Evolutionary conservation across 116 monocot genomes (phyloP).

Genomic region (Iris pallida): DNA sequence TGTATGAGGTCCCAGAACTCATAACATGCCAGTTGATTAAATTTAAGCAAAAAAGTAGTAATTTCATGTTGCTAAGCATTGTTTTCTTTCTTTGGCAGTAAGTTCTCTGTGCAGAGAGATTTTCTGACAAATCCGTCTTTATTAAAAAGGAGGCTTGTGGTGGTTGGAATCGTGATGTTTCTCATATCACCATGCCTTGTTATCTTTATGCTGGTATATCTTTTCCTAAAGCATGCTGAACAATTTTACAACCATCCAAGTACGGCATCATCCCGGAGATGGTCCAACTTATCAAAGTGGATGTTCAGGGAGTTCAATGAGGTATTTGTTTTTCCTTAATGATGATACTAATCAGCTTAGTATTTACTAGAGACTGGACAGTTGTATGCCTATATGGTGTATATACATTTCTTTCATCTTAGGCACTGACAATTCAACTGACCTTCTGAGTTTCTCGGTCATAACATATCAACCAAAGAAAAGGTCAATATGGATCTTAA

Average conservation of each 20-base stretch:
- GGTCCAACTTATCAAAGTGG: constrained; percentile 98
- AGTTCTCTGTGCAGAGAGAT: constrained; percentile 78
- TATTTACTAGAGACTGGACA: too few species aligned
- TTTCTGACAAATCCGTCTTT: constrained; percentile 71
- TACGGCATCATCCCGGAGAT: constrained; percentile 84
- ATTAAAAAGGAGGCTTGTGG: constrained; percentile 58
- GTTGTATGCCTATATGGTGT: too few species aligned
- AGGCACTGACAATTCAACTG: too few species aligned
- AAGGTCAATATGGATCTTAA: too few species aligned
- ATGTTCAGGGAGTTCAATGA: constrained; percentile 96
- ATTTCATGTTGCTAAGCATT: neutral
- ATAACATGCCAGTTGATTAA: too few species aligned
- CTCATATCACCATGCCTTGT: constrained; percentile 84
- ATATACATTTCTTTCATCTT: too few species aligned
- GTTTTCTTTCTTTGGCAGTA: constrained; percentile 43
- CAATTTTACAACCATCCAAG: constrained; percentile 96
- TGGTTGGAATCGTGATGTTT: constrained; percentile 72
- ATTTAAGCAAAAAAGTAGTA: too few species aligned
- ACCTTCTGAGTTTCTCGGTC: too few species aligned
- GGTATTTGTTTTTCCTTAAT: constrained; percentile 33
- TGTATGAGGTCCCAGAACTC: too few species aligned
- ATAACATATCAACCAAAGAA: too few species aligned
- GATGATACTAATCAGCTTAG: neutral
- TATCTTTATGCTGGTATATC: constrained; percentile 91
- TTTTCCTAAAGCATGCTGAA: constrained; percentile 89